Base-by-base conservation (phyloP, 1,139 yeast species). In the Suhomyces choctaworum region DNA sequence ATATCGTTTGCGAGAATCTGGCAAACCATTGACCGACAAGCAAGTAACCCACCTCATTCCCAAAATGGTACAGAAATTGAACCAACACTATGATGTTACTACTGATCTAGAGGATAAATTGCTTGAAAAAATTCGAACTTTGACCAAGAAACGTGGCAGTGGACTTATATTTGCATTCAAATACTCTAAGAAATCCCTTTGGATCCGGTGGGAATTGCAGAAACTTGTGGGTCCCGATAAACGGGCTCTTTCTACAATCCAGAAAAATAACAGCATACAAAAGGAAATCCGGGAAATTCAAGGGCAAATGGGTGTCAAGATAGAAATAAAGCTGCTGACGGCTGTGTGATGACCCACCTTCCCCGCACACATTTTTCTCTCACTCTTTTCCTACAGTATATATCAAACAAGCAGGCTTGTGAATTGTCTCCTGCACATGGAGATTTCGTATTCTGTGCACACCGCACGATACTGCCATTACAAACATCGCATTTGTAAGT, bases 131-230 rank as follows among this genome's bases (percentile, higher is more conserved):
- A 35, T 71, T 3, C 10, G 31, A 1, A 23, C 32, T 1, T 25
- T 73, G 40, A 51, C 56, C 7, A 65, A 58, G 37, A 54, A 58
- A 3, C 57, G 64, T 16, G 82, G 78, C 0, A 52, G 72, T 0
- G 55, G 61, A 17, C 46, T 79, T 32, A 64, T 78, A 2, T 77
- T 78, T 55, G 80, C 78, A 0, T 46, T 49, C 14, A 55, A 48
- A 32, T 63, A 54, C 34, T 61, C 69, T 2, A 32, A 45, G 13
- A 47, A 45, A 16, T 39, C 62, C 6, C 42, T 62, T 16, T 54
- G 58, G 54, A 48, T 58, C 3, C 46, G 49, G 21, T 64, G 68
- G 68, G 64, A 63, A 31, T 41, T 66, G 6, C 57, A 54, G 24
- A 50, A 40, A 29, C 31, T 62, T 29, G 34, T 62, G n/a, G 65